Evolutionary conservation across 805 yeast genomes (phyloP), one percentile per base, ranked within the genome.

Genomic region (Yarrowia keelungensis): DNA sequence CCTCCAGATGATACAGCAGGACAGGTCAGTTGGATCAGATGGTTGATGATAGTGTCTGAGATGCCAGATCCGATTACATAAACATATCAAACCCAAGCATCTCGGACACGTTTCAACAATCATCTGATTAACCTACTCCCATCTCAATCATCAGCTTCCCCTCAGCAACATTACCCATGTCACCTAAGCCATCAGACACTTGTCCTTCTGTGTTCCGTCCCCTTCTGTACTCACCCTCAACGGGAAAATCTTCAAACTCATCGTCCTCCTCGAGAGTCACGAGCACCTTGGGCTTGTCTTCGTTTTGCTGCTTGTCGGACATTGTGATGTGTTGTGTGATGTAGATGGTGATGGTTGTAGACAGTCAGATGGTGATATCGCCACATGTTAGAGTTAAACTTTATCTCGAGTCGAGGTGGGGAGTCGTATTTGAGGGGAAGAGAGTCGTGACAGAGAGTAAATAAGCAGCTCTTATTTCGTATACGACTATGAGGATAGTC

Each of bases 161-260:
- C 32, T 26, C 32, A 26, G 32, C 32, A 26, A 26, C 32, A 26
- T 26, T 1, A 2, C 32, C 7, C 3, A 26, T 26, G 32, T 26
- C 32, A 26, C 32, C 32, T 5, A 26, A 5, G 32, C 32, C 32
- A 26, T 26, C 32, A 26, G 32, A 26, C 32, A 5, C 19, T 38
- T 38, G 15, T 26, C 45, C 42, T 9, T 66, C 61, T n/a, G 32
- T 35, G n/a, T 47, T 16, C 9, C 10, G 43, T 7, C 38, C 26
- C 16, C 12, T 8, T 15, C 8, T 3, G 8, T 50, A 78, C 84
- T 53, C 72, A 83, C 85, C 83, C 76, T 92, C 97, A 69, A 87
- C 92, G 15, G 97, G 97, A 81, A 94, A 94, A 77, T 94, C 98
- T 81, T 94, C 98, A 76, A 94, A 94, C 78, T 93, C 98, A 76